A percentile compares a stretch with the other conserved stretches of the same genome.
phyloP scores from a whole-genome alignment of 306 rosid genomes.

The Sphenostylis stenocarpa region DNA sequence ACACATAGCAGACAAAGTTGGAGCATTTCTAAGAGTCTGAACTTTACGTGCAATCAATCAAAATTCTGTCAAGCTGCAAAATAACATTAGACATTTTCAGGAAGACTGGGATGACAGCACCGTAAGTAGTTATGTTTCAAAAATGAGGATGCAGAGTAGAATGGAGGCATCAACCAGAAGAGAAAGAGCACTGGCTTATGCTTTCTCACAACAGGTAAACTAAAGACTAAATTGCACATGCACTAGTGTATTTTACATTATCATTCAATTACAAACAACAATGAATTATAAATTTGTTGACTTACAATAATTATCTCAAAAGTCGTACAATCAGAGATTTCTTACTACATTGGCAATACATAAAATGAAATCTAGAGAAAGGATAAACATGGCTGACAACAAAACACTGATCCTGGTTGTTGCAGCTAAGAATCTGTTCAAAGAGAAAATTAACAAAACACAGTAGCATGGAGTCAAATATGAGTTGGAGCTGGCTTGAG shows the following conservation, averaged over 20 bases:
- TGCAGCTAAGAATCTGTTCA: slow-evolving; percentile 77
- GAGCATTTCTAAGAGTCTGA: not conserved
- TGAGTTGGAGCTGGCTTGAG: slow-evolving; percentile 98
- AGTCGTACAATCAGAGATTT: not conserved
- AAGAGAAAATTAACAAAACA: slow-evolving; percentile 56
- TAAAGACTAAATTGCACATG: not conserved
- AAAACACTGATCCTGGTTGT: not conserved
- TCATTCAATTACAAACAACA: not conserved
- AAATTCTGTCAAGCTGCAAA: slow-evolving; percentile 5
- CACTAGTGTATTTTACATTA: not conserved
- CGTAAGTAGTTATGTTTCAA: slow-evolving; percentile 79
- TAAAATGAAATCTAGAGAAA: not conserved
- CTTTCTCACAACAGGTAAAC: slow-evolving; percentile 91
- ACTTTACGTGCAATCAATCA: not conserved
- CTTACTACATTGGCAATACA: not conserved
- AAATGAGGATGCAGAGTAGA: slow-evolving; percentile 81
- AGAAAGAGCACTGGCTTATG: slow-evolving; percentile 95
- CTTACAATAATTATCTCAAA: not conserved
- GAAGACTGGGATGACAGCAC: slow-evolving; percentile 98
- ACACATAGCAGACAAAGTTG: not conserved
- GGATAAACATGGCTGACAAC: not conserved
- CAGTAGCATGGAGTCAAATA: slow-evolving; percentile 52
- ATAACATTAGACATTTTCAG: slow-evolving; percentile 44
- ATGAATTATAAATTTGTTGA: not conserved
- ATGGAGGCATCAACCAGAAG: slow-evolving; percentile 87